Conservation (phyloP, 257 asterid species). For the Nicotiana obtusifolia region DNA sequence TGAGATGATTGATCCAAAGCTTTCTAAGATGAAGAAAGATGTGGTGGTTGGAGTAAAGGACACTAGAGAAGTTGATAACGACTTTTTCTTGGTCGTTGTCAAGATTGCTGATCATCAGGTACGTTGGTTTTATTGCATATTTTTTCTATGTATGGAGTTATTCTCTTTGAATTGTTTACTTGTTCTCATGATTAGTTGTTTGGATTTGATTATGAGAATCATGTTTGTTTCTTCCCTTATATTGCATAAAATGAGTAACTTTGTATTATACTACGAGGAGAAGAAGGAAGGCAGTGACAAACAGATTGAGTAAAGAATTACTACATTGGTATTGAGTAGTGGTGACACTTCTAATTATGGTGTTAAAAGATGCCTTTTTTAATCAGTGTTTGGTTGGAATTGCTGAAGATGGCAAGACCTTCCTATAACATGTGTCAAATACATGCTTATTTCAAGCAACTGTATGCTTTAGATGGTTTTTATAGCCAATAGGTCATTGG, state of each 20-base stretch:
- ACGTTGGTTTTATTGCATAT: conserved; percentile 11
- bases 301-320: background rate
- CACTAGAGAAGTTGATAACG: conserved; percentile 83
- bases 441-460: background rate
- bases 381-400: conserved; percentile 1
- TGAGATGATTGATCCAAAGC: conserved; percentile 57
- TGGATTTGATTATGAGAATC: background rate
- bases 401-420: background rate
- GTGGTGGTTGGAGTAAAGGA: conserved; percentile 87
- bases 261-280: background rate
- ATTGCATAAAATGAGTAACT: background rate
- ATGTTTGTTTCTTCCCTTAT: background rate
- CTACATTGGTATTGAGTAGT: background rate
- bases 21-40: conserved; percentile 84
- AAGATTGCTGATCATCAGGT: conserved; percentile 93
- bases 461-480: background rate
- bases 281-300: background rate
- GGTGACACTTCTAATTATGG: background rate
- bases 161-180: background rate
- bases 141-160: background rate
- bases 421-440: background rate
- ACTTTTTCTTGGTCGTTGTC: conserved; percentile 91
- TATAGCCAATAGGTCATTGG: background rate
- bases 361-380: background rate
- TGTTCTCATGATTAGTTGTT: background rate